These are phyloP conservation scores for Carex myosuroides DNA, from an alignment of 176 grass and related monocot genomes.

Conservation along the genomic window DNA sequence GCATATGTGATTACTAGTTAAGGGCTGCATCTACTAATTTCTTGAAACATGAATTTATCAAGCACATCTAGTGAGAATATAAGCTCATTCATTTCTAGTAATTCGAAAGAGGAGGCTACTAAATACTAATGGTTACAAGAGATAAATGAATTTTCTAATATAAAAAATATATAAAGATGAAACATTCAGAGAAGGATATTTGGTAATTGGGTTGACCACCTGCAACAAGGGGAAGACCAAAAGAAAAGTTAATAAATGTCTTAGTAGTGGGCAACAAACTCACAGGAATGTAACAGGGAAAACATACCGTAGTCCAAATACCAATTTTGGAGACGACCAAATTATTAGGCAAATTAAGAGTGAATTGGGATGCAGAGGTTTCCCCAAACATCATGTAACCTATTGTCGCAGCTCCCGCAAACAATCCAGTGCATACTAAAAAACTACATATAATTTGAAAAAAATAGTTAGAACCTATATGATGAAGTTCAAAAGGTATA, in stretches of 20 bases:
- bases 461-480: not conserved
- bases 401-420: conserved; percentile 39
- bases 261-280: not conserved
- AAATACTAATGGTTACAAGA: not conserved
- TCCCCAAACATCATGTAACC: conserved; percentile 96
- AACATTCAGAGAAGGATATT: conserved; percentile 64
- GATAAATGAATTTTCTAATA: not conserved
- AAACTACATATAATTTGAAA: conserved; percentile 41
- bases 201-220: conserved; percentile 95
- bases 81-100: not conserved
- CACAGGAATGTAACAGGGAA: not conserved
- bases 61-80: not conserved
- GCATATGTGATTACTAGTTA: conserved; percentile 72
- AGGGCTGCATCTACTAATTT: conserved; percentile 19
- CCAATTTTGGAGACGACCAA: conserved; percentile 72
- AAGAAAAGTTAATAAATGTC: not conserved
- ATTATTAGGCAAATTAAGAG: conserved; percentile 85
- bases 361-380: conserved; percentile 68
- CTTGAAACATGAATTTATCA: not conserved
- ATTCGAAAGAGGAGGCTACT: not conserved
- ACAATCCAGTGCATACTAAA: conserved; percentile 56
- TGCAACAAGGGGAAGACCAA: conserved; percentile 26
- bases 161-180: conserved; percentile 1
- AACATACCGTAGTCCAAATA: conserved; percentile 79
- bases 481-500: not conserved